phyloP scores from a whole-genome alignment of 495 filamentous ascomycete genomes.

The Filosporella fistucella region DNA sequence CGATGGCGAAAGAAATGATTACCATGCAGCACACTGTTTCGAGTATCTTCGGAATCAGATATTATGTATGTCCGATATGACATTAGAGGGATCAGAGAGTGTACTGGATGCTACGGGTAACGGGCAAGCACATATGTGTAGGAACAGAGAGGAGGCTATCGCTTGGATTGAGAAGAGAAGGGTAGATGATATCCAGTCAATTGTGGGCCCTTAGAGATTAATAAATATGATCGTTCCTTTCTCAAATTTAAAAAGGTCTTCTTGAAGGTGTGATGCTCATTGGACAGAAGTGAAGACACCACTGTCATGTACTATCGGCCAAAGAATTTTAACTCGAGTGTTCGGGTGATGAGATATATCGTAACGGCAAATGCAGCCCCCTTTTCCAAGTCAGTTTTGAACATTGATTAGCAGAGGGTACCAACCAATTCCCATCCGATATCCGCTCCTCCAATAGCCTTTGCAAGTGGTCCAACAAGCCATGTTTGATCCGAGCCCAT shows the following conservation, averaged over 20 bases:
- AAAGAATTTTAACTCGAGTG: not conserved
- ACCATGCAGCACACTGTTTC: constrained; percentile 29
- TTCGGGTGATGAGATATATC: not conserved
- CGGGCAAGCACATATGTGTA: constrained; percentile 29
- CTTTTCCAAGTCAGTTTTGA: not conserved
- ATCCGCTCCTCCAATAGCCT: constrained; percentile 12
- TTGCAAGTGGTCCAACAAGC: constrained; percentile 41
- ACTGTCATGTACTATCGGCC: too few relatives aligned
- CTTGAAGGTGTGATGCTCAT: too few relatives aligned
- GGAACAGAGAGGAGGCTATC: constrained; percentile 26
- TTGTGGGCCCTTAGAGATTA: constrained; percentile 23
- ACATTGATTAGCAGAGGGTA: not conserved
- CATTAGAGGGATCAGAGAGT: constrained; percentile 24
- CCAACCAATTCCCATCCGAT: constrained; percentile 7
- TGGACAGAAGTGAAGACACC: too few relatives aligned
- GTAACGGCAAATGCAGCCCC: not conserved
- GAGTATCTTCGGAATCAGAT: constrained; percentile 29
- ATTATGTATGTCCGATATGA: constrained; percentile 29
- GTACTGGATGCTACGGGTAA: constrained; percentile 20
- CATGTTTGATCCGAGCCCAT: constrained; percentile 44
- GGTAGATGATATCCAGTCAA: constrained; percentile 28
- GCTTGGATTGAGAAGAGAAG: constrained; percentile 29
- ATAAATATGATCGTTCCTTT: too few relatives aligned
- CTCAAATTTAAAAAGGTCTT: too few relatives aligned
- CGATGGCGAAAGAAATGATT: constrained; percentile 22